These are phyloP conservation scores for Podaxis sp. DNA, from an alignment of 768 basidiomycete genomes.

Conservation along the genomic window DNA sequence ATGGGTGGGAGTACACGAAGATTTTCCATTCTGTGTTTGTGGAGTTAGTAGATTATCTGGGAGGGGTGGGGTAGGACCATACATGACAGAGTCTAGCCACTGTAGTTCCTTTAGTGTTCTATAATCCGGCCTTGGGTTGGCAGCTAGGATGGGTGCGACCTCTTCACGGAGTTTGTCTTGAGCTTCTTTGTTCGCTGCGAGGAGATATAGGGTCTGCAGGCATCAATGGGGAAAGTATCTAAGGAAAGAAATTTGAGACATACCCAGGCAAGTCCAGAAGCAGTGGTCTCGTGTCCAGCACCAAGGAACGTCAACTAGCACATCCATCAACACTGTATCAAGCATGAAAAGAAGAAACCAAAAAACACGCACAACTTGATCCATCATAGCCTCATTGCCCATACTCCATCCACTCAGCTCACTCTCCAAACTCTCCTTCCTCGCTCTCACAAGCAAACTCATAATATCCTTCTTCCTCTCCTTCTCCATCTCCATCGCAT, in stretches of 20 bases:
- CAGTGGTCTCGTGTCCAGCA: slow-evolving; percentile 40
- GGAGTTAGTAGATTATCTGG: neutral
- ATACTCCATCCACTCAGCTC: slow-evolving; percentile 37
- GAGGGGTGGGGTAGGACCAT: neutral
- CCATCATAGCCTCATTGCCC: slow-evolving; percentile 50
- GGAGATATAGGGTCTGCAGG: slow-evolving; percentile 40
- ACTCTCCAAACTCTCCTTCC: slow-evolving; percentile 35
- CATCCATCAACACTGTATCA: neutral
- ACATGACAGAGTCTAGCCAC: slow-evolving; percentile 44
- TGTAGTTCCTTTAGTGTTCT: slow-evolving; percentile 39
- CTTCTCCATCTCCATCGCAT: slow-evolving; percentile 32
- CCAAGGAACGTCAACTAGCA: slow-evolving; percentile 42
- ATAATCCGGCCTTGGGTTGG: slow-evolving; percentile 38
- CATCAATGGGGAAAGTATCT: neutral
- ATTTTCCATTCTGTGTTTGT: slow-evolving; percentile 36
- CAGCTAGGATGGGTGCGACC: slow-evolving; percentile 33
- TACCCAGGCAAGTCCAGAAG: slow-evolving; percentile 44
- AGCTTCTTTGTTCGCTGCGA: slow-evolving; percentile 41
- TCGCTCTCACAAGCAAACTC: slow-evolving; percentile 47
- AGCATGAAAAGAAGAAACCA: neutral
- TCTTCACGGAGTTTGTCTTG: slow-evolving; percentile 49
- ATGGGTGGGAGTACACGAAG: slow-evolving; percentile 44
- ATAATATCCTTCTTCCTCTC: slow-evolving; percentile 51
- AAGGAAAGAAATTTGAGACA: slow-evolving; percentile 6
- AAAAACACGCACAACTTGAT: slow-evolving; percentile 42